Percentiles rank a stretch among this genome's conserved stretches.
phyloP scores from a whole-genome alignment of 1,284 basidiomycete genomes.

The Entoloma clypeatum region DNA sequence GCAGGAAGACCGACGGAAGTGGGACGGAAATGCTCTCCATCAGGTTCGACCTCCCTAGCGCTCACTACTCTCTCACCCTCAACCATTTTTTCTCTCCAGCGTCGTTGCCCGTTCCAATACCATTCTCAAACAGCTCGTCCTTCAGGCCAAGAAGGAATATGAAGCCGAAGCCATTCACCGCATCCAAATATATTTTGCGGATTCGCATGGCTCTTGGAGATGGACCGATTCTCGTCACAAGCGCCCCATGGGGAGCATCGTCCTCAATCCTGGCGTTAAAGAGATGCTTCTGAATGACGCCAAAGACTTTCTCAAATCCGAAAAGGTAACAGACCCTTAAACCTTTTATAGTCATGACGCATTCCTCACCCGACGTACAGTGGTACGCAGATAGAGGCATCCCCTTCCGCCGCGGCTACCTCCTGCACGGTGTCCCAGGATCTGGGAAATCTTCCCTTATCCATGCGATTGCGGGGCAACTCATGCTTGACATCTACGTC shows the following conservation, averaged over 20 bases:
- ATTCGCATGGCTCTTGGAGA: constrained; percentile 80
- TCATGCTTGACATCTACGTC: constrained; percentile 78
- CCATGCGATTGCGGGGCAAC: constrained; percentile 78
- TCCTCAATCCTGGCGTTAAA: constrained; percentile 78
- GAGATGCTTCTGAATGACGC: constrained; percentile 78
- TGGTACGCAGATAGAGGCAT: constrained; percentile 71
- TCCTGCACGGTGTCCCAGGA: constrained; percentile 77
- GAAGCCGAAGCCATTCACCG: constrained; percentile 79
- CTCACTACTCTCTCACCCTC: constrained; percentile 6
- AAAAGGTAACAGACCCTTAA: constrained; percentile 49
- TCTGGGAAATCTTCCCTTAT: constrained; percentile 81
- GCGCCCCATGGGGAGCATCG: constrained; percentile 74
- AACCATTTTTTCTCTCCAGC: constrained; percentile 35
- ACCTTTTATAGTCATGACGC: neutral
- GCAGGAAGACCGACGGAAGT: constrained; percentile 59
- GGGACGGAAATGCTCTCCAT: constrained; percentile 71
- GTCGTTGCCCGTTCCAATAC: constrained; percentile 77
- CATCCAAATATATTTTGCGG: constrained; percentile 82
- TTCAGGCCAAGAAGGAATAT: constrained; percentile 84
- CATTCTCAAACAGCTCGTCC: constrained; percentile 78
- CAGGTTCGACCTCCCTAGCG: constrained; percentile 40
- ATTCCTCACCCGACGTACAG: constrained; percentile 27
- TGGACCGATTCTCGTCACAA: constrained; percentile 82
- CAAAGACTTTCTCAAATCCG: constrained; percentile 75
- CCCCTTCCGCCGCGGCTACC: constrained; percentile 81